phyloP scores from a whole-genome alignment of 495 filamentous ascomycete genomes.

The Copromyces sp. region DNA sequence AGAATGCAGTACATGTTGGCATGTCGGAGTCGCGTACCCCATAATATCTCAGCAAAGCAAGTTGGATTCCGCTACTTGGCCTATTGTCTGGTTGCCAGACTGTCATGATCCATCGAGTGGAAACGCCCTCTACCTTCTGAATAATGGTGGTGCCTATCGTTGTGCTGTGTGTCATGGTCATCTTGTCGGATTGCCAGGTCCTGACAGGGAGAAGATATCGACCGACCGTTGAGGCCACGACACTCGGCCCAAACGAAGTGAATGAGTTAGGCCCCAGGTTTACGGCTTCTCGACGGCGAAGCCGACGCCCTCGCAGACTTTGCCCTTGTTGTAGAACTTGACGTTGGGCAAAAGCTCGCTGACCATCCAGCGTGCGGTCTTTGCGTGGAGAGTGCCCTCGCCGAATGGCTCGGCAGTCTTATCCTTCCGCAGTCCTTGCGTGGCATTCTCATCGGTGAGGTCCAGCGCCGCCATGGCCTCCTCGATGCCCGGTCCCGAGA shows the following conservation, averaged over 20 bases:
- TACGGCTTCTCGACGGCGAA: slow-evolving; percentile 10
- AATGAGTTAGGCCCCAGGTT: background rate
- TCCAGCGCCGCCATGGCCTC: slow-evolving; percentile 7
- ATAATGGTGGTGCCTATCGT: background rate
- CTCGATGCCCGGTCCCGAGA: slow-evolving; percentile 7
- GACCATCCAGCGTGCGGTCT: slow-evolving; percentile 68
- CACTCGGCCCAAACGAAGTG: background rate
- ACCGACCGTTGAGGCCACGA: background rate
- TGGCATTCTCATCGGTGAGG: slow-evolving; percentile 9
- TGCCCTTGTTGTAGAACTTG: slow-evolving; percentile 42
- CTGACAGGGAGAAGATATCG: background rate
- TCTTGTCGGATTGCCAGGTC: background rate
- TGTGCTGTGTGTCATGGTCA: background rate
- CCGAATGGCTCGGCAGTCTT: slow-evolving; percentile 36
- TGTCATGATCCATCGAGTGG: background rate
- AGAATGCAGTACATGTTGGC: background rate
- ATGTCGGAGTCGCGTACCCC: background rate
- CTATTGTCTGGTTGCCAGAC: background rate
- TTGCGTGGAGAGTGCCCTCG: slow-evolving; percentile 56
- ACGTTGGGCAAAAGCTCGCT: slow-evolving; percentile 41
- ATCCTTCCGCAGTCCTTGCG: slow-evolving; percentile 18
- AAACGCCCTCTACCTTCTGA: background rate
- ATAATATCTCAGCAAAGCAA: background rate
- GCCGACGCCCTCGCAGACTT: slow-evolving; percentile 41
- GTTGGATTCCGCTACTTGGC: background rate